Evolutionary conservation across 441 rosid species (phyloP), one percentile per base, ranked within the genome.

Genomic region (Flueggea neowawraea): DNA sequence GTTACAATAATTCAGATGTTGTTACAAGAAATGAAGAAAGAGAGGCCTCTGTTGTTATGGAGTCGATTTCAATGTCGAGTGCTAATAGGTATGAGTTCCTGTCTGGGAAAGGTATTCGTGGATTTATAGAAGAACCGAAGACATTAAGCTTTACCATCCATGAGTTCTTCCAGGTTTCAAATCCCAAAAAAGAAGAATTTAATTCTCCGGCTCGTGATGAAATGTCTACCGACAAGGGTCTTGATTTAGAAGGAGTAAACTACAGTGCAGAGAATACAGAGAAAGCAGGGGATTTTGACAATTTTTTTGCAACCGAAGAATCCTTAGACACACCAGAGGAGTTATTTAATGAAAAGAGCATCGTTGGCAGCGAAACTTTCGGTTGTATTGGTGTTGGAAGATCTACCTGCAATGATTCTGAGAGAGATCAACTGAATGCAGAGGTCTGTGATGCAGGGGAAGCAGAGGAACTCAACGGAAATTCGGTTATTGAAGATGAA

Each of bases 121-220:
- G 82, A 54, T 82, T 81, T 64, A 55, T 87, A 32, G 82, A 87
- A 63, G 81, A 85, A 28, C 84, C 79, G 52, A 72, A 54, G 73
- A 61, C 67, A 3, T 7, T 68, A 73, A 68, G 69, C 56, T 81
- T 75, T 59, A 62, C 66, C 10, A 73, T 88, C 16, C 82, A 65
- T 65, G 84, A 78, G 61, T 47, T 63, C 14, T 59, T 52, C 45
- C 1, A 33, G 16, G 31, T 2, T 10, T 9, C 31, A 6, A 57
- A 57, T 6, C 4, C 16, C 15, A 5, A 36, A 36, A 36, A 36
- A 8, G 41, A 36, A 36, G 9, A 36, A 36, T 1, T 36, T 36
- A 8, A 36, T 36, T 36, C 41, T 36, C 41, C 0, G 41, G 7
- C 41, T 36, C 41, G 41, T 36, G 41, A 36, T 36, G 41, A 36